These are phyloP conservation scores for Metschnikowia kunwiensis DNA, from an alignment of 805 yeast genomes.

Conservation along the genomic window DNA sequence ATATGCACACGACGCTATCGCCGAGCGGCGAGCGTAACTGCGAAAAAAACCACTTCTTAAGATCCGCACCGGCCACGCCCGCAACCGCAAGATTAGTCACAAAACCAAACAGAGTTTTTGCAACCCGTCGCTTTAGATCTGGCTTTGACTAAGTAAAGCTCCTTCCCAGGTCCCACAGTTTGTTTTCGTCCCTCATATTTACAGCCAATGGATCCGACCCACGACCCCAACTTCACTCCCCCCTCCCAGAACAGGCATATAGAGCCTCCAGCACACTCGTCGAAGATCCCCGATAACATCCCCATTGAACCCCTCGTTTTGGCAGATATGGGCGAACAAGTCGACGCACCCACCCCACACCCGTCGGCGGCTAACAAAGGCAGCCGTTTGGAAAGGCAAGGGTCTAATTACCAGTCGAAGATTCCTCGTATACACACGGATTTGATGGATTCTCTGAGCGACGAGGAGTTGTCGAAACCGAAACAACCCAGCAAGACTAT, in stretches of 20 bases:
- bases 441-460: conserved; percentile 46
- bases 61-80: conserved; percentile 2
- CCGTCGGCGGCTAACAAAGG: conserved; percentile 25
- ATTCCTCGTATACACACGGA: conserved; percentile 60
- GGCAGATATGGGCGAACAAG: conserved; percentile 67
- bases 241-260: conserved; percentile 65
- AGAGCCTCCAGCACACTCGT: conserved; percentile 64
- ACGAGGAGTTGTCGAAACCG: conserved; percentile 25
- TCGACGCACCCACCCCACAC: conserved; percentile 72
- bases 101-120: no score
- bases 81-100: not conserved
- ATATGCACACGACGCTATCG: conserved; percentile 2
- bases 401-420: conserved; percentile 28
- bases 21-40: not conserved
- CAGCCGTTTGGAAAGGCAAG: conserved; percentile 13
- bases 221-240: conserved; percentile 86
- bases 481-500: conserved; percentile 19
- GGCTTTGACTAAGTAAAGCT: no score
- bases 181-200: not conserved
- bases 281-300: conserved; percentile 64
- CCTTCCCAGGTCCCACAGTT: no score
- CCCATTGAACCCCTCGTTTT: conserved; percentile 71
- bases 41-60: not conserved
- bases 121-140: no score
- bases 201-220: conserved; percentile 78